phyloP scores from a whole-genome alignment of 768 basidiomycete species.

The Termitomyces sp. region DNA sequence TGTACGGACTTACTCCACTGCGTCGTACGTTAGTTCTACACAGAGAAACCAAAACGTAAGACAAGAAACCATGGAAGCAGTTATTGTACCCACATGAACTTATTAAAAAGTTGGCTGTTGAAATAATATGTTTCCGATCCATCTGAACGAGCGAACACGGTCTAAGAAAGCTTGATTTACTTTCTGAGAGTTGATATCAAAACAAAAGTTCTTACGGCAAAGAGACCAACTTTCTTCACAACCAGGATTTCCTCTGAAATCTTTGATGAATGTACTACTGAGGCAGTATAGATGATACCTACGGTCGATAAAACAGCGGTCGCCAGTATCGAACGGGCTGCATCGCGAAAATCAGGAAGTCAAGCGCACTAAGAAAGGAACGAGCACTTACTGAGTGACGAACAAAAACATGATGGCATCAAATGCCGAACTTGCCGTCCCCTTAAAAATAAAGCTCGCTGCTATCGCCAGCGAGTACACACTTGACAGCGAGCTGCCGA shows the following conservation, averaged over 20 bases:
- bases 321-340: conserved; percentile 78
- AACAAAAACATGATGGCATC: conserved; percentile 81
- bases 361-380: background rate
- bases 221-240: conserved; percentile 78
- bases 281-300: conserved; percentile 10
- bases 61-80: background rate
- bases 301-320: conserved; percentile 73
- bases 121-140: conserved; percentile 80
- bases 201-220: conserved; percentile 43
- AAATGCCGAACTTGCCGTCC: conserved; percentile 64
- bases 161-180: conserved; percentile 27
- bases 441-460: conserved; percentile 79
- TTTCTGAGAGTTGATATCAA: background rate
- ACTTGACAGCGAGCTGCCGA: conserved; percentile 63
- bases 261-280: background rate
- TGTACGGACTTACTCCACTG: conserved; percentile 44
- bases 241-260: conserved; percentile 56
- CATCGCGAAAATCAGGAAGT: background rate
- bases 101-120: conserved; percentile 70
- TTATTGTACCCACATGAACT: conserved; percentile 55
- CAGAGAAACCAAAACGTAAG: background rate
- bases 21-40: conserved; percentile 65
- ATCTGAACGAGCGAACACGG: conserved; percentile 65
- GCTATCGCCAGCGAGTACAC: conserved; percentile 70
- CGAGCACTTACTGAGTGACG: conserved; percentile 65